A percentile compares a stretch with the other conserved stretches of the same genome.
These are phyloP conservation scores for Penstemon newberryi DNA, from an alignment of 257 asterid genomes.

Conservation along the genomic window DNA sequence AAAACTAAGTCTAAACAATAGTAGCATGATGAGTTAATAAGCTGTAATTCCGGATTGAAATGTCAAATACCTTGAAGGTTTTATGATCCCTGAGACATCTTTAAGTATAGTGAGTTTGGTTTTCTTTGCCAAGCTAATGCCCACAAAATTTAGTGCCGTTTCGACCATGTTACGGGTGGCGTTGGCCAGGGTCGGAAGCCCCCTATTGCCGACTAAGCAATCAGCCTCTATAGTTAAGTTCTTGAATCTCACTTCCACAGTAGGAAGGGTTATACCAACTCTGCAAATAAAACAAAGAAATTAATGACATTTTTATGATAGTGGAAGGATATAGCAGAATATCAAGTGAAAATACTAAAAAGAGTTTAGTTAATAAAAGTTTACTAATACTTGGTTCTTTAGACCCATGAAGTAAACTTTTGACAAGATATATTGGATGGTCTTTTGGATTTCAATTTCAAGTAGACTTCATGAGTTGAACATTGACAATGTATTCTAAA, in stretches of 20 bases:
- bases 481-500: too few species aligned
- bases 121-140: slow-evolving; percentile 44
- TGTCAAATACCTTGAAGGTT: slow-evolving; percentile 55
- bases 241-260: slow-evolving; percentile 57
- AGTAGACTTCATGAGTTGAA: too few species aligned
- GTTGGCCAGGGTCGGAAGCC: slow-evolving; percentile 61
- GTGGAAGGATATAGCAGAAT: not conserved
- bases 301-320: not conserved
- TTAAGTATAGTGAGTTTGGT: slow-evolving; percentile 58
- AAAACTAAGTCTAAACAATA: not conserved
- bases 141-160: slow-evolving; percentile 39
- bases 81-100: slow-evolving; percentile 58
- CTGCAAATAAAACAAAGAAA: slow-evolving; percentile 29
- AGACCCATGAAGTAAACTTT: too few species aligned
- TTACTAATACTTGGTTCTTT: not conserved
- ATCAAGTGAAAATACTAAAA: not conserved
- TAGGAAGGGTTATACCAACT: slow-evolving; percentile 63
- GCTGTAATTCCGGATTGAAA: too few species aligned
- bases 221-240: slow-evolving; percentile 51
- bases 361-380: not conserved
- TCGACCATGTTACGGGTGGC: slow-evolving; percentile 51
- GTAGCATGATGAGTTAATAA: not conserved
- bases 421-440: too few species aligned
- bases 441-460: too few species aligned
- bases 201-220: slow-evolving; percentile 59